These are phyloP conservation scores for Ogataea trehaloabstinens DNA, from an alignment of 805 yeast species.

Conservation along the genomic window DNA sequence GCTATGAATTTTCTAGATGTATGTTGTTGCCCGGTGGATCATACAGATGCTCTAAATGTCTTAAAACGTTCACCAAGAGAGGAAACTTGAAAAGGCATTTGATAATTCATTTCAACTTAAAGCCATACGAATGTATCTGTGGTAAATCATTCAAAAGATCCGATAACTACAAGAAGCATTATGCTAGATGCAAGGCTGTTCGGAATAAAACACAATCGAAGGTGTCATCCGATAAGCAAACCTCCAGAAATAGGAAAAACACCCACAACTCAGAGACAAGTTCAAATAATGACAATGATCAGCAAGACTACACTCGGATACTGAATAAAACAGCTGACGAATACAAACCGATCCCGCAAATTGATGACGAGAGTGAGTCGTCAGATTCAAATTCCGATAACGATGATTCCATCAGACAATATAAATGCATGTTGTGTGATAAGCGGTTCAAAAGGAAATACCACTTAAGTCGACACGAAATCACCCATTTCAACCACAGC, in stretches of 20 bases:
- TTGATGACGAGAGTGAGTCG: slow-evolving; percentile 4
- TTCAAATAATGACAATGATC: background rate
- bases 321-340: background rate
- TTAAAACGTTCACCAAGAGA: slow-evolving; percentile 22
- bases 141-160: slow-evolving; percentile 26
- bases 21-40: slow-evolving; percentile 17
- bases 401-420: slow-evolving; percentile 8
- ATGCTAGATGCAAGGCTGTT: slow-evolving; percentile 16
- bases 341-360: slow-evolving; percentile 1
- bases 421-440: slow-evolving; percentile 14
- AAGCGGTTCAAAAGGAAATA: slow-evolving; percentile 21
- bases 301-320: background rate
- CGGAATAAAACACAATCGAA: background rate
- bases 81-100: slow-evolving; percentile 26
- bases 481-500: slow-evolving; percentile 16
- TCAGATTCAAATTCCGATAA: slow-evolving; percentile 2
- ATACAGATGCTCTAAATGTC: slow-evolving; percentile 21
- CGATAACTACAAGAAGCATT: slow-evolving; percentile 25
- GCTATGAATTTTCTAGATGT: slow-evolving; percentile 20
- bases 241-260: background rate
- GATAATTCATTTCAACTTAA: slow-evolving; percentile 23
- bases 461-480: slow-evolving; percentile 20
- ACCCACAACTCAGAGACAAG: background rate
- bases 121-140: slow-evolving; percentile 24
- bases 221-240: background rate